Conservation (phyloP, 371 early-diverging fungal genomes). For the Apophysomyces sp. region DNA sequence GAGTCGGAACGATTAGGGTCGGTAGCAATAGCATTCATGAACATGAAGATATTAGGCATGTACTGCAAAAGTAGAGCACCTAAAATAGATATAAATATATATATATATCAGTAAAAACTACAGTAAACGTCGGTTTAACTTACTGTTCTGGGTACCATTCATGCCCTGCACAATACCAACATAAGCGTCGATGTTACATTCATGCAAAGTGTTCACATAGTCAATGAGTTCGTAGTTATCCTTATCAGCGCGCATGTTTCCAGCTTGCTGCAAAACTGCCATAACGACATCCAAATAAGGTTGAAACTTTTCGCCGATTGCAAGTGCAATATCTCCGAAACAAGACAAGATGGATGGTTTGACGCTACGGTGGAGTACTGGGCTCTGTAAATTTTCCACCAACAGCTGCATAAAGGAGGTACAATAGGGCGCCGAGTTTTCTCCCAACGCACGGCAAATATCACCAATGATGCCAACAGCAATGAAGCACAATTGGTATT, state of each 20-base stretch:
- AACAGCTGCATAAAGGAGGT: conserved; percentile 84
- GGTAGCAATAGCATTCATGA: conserved; percentile 63
- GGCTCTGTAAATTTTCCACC: conserved; percentile 70
- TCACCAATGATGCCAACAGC: conserved; percentile 96
- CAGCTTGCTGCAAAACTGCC: conserved; percentile 85
- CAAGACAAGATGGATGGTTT: conserved; percentile 93
- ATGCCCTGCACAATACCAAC: conserved; percentile 94
- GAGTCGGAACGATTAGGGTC: conserved; percentile 64
- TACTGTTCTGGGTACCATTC: conserved; percentile 47
- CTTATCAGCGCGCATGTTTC: conserved; percentile 62
- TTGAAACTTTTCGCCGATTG: conserved; percentile 88
- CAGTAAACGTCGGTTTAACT: conserved; percentile 12
- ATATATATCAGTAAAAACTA: neutral
- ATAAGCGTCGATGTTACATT: conserved; percentile 92
- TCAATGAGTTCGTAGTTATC: conserved; percentile 80
- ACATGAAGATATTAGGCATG: conserved; percentile 71
- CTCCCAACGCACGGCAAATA: conserved; percentile 86
- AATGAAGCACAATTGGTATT: conserved; percentile 86
- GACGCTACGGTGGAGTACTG: conserved; percentile 78
- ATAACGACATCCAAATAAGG: conserved; percentile 80
- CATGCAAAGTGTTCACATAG: conserved; percentile 79
- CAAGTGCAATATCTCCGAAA: conserved; percentile 98
- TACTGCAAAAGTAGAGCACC: conserved; percentile 63
- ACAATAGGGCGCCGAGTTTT: conserved; percentile 71
- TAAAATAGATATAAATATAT: conserved; percentile 20